Evolutionary conservation across 2,329 filamentous ascomycete genomes (phyloP).

Genomic region (Cladosporium cucumerinum): DNA sequence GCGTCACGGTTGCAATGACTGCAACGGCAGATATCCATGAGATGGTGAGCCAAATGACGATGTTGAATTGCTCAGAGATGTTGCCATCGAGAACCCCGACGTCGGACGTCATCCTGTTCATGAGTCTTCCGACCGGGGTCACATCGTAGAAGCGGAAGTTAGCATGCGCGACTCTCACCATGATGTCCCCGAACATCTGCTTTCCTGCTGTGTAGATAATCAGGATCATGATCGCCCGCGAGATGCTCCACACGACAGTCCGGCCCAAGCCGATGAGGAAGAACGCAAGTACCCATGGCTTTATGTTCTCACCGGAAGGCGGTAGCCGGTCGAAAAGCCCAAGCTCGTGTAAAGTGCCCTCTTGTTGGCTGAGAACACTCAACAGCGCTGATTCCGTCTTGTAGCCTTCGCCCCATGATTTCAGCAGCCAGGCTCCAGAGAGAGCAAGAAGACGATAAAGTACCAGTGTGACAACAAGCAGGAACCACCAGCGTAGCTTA

Average conservation of each 20-base stretch:
- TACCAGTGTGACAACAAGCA: conserved; percentile 61
- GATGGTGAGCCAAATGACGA: conserved; percentile 67
- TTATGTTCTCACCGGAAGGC: conserved; percentile 62
- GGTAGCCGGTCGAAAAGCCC: conserved; percentile 56
- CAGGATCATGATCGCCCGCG: conserved; percentile 66
- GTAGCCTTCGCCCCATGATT: conserved; percentile 82
- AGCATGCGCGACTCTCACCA: conserved; percentile 70
- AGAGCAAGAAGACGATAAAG: conserved; percentile 64
- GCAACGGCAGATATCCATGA: conserved; percentile 69
- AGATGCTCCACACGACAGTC: conserved; percentile 57
- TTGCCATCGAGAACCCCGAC: conserved; percentile 86
- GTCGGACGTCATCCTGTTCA: conserved; percentile 89
- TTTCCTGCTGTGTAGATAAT: conserved; percentile 78
- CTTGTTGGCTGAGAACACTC: not conserved
- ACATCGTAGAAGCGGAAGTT: conserved; percentile 90
- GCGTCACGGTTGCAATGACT: conserved; percentile 77
- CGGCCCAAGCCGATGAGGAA: conserved; percentile 62
- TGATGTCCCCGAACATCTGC: conserved; percentile 68
- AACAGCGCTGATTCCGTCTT: conserved; percentile 27
- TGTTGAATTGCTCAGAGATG: conserved; percentile 71
- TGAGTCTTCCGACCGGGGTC: conserved; percentile 81
- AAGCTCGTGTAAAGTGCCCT: conserved; percentile 1
- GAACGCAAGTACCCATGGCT: conserved; percentile 72
- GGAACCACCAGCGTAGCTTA: conserved; percentile 67
- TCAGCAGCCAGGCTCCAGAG: conserved; percentile 74